Conservation (phyloP, 2,329 filamentous ascomycete species). For the Paecilomyces niveus region DNA sequence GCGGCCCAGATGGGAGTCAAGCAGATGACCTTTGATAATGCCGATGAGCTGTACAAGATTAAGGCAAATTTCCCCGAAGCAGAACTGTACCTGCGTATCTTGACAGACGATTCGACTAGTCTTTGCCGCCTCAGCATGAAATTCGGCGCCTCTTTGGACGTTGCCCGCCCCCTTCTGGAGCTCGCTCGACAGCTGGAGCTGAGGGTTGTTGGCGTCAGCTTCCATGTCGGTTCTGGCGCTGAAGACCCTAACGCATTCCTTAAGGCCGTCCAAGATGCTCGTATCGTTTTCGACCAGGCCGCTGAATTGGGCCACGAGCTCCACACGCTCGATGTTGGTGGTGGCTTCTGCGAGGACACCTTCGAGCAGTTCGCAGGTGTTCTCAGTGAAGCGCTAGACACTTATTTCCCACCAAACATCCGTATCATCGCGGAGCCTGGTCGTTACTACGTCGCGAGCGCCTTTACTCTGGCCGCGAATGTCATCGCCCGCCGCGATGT, state of each 20-base stretch:
- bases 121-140: constrained; percentile 94
- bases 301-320: constrained; percentile 68
- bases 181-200: constrained; percentile 76
- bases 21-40: constrained; percentile 99
- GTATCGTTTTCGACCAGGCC: constrained; percentile 81
- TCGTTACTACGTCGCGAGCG: constrained; percentile 87
- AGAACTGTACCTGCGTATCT: constrained; percentile 87
- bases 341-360: constrained; percentile 82
- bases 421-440: constrained; percentile 93
- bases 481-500: constrained; percentile 92
- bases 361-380: constrained; percentile 87
- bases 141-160: constrained; percentile 86
- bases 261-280: constrained; percentile 85
- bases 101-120: constrained; percentile 92
- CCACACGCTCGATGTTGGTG: constrained; percentile 86
- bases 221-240: constrained; percentile 94
- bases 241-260: constrained; percentile 87
- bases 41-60: constrained; percentile 96
- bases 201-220: constrained; percentile 91
- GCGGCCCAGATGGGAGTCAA: constrained; percentile 78
- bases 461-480: constrained; percentile 92
- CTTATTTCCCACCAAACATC: constrained; percentile 76
- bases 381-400: constrained; percentile 71
- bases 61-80: constrained; percentile 84
- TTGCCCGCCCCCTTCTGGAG: constrained; percentile 66